phyloP scores from a whole-genome alignment of 305 asterid genomes.

The Ilex paraguariensis region DNA sequence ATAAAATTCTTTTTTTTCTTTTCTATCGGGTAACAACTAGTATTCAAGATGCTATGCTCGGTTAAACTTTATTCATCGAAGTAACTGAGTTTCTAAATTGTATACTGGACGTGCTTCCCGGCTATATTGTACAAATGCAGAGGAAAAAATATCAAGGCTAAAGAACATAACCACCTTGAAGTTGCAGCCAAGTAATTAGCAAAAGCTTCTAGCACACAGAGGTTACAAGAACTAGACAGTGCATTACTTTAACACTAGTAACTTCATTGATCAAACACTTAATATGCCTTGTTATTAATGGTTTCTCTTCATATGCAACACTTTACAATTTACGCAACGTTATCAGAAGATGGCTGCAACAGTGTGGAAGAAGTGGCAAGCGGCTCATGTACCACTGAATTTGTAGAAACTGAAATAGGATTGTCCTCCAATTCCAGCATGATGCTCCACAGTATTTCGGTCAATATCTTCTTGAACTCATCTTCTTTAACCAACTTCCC shows the following conservation, averaged over 20 bases:
- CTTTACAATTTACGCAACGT: not conserved
- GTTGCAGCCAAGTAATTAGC: not conserved
- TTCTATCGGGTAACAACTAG: not conserved
- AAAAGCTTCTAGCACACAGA: not conserved
- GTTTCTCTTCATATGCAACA: not conserved
- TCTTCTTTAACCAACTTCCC: constrained; percentile 69
- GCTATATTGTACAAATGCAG: not conserved
- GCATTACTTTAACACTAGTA: not conserved
- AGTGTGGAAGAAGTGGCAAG: constrained; percentile 53
- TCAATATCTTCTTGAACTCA: constrained; percentile 75
- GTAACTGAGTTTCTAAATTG: not conserved
- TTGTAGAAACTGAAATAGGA: constrained; percentile 64
- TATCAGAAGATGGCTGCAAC: constrained; percentile 26
- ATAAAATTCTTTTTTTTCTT: not conserved
- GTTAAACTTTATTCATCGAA: too few relatives aligned
- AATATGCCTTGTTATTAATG: too few relatives aligned
- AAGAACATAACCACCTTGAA: not conserved
- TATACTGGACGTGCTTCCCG: not conserved
- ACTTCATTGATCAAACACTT: not conserved
- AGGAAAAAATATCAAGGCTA: not conserved
- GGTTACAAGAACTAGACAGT: not conserved
- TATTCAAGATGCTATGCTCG: too few relatives aligned
- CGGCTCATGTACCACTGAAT: constrained; percentile 82
- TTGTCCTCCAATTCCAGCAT: constrained; percentile 80
- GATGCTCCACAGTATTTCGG: constrained; percentile 62